These are phyloP conservation scores for Lachancea kluyveri DNA, from an alignment of 805 yeast species.

Conservation along the genomic window DNA sequence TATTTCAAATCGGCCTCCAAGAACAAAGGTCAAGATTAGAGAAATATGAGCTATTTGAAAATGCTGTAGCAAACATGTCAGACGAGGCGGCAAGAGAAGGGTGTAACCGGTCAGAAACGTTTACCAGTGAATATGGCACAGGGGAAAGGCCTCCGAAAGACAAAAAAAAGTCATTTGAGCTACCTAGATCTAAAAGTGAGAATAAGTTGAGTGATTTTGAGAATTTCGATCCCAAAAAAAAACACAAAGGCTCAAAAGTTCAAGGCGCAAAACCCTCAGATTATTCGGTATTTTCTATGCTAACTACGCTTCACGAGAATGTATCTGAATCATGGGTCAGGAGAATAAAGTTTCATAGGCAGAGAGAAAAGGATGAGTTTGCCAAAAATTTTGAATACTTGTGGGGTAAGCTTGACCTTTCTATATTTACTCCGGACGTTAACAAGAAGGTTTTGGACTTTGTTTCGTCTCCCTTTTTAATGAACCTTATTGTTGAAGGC, in stretches of 20 bases:
- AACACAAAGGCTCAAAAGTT: too few species aligned
- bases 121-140: too few species aligned
- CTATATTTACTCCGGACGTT: constrained; percentile 34
- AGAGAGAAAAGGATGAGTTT: constrained; percentile 36
- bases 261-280: too few species aligned
- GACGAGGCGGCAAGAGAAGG: too few species aligned
- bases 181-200: too few species aligned
- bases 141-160: too few species aligned
- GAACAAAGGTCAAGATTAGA: constrained; percentile 60
- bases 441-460: constrained; percentile 44
- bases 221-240: too few species aligned
- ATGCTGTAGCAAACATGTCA: constrained; percentile 15
- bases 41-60: constrained; percentile 40
- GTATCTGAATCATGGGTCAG: constrained; percentile 67
- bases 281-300: too few species aligned
- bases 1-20: constrained; percentile 57
- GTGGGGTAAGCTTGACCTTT: constrained; percentile 35
- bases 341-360: constrained; percentile 45
- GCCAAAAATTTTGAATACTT: constrained; percentile 35
- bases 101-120: constrained; percentile 3
- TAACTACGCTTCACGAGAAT: constrained; percentile 39
- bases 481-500: constrained; percentile 44
- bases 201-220: too few species aligned
- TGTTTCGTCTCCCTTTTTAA: constrained; percentile 44
- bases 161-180: too few species aligned